phyloP scores from a whole-genome alignment of 805 yeast species.

The Tetrapisispora taiwanensis region DNA sequence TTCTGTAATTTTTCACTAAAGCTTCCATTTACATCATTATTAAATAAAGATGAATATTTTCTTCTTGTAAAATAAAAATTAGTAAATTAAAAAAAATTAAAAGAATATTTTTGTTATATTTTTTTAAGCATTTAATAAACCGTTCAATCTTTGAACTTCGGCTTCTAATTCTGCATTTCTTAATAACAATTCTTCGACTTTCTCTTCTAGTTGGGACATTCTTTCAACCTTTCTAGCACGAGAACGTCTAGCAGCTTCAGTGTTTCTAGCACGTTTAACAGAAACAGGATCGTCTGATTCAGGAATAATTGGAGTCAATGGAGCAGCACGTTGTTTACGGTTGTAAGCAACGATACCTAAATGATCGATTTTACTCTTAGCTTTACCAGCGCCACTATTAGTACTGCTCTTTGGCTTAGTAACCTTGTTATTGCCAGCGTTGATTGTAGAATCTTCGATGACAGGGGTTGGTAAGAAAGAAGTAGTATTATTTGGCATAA shows the following conservation, averaged over 20 bases:
- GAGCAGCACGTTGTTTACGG: constrained; percentile 64
- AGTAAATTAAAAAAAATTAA: no score
- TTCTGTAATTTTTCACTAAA: not conserved
- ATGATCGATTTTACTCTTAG: constrained; percentile 42
- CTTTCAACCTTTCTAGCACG: constrained; percentile 88
- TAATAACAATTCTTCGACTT: constrained; percentile 53
- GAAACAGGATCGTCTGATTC: constrained; percentile 55
- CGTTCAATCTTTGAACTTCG: constrained; percentile 54
- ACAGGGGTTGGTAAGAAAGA: constrained; percentile 28
- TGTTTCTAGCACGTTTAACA: constrained; percentile 87
- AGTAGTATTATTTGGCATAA: constrained; percentile 6
- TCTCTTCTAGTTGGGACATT: constrained; percentile 70
- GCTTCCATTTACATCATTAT: not conserved
- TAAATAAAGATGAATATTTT: not conserved
- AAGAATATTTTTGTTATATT: no score
- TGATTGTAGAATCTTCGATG: constrained; percentile 16
- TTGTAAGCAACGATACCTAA: constrained; percentile 69
- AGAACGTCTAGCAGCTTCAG: constrained; percentile 91
- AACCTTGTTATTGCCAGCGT: constrained; percentile 18
- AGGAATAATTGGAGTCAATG: constrained; percentile 60
- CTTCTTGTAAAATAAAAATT: not conserved
- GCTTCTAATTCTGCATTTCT: constrained; percentile 50
- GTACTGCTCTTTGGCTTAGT: constrained; percentile 8
- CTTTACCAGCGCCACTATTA: not conserved
- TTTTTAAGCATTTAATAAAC: constrained; percentile 33